phyloP scores from a whole-genome alignment of 2,329 filamentous ascomycete genomes.

The Sporothrix inflata region DNA sequence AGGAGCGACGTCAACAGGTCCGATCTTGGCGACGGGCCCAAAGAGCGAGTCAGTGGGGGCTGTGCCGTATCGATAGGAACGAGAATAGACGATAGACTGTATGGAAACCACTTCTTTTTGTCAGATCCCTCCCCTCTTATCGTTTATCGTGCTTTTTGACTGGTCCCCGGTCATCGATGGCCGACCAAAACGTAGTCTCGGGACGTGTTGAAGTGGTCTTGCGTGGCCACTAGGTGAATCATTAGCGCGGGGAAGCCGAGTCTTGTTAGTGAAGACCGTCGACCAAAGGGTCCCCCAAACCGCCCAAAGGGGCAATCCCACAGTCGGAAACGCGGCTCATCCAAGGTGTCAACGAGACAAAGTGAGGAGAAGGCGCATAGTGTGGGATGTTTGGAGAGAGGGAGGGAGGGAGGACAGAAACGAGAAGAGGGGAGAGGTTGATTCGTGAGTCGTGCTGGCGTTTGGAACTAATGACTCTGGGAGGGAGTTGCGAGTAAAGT shows the following conservation, averaged over 20 bases:
- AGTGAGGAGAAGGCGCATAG: conserved; percentile 8
- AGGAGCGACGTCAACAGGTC: background rate
- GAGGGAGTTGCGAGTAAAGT: no score
- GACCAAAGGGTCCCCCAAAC: background rate
- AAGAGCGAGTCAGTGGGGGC: conserved; percentile 6
- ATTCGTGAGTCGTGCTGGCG: background rate
- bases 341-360: background rate
- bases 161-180: background rate
- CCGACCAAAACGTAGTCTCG: background rate
- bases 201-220: background rate
- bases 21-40: background rate
- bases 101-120: background rate
- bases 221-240: conserved; percentile 8
- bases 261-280: background rate
- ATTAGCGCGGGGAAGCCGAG: conserved; percentile 22
- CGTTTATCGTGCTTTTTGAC: background rate
- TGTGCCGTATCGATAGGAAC: conserved; percentile 1
- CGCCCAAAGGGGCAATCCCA: background rate
- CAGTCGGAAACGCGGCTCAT: conserved; percentile 24
- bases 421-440: background rate
- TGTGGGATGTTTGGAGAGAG: background rate
- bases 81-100: background rate
- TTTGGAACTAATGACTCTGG: conserved; percentile 20
- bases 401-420: no score
- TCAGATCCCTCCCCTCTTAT: background rate